phyloP scores from a whole-genome alignment of 768 basidiomycete genomes.

The Auricularia auricula-judae region DNA sequence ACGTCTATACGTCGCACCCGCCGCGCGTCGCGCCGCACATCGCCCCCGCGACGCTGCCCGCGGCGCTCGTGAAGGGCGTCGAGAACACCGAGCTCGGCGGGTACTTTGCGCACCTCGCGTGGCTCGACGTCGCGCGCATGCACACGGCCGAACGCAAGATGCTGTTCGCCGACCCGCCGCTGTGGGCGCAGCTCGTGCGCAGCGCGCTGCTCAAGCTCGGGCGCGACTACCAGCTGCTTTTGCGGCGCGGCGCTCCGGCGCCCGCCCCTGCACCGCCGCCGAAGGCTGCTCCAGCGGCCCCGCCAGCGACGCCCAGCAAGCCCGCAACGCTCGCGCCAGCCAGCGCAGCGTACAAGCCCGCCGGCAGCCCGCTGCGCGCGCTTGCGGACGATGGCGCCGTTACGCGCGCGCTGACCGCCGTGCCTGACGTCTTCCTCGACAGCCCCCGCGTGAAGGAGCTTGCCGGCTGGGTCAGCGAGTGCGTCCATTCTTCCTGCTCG shows the following conservation, averaged over 20 bases:
- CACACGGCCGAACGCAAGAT: conserved; percentile 37
- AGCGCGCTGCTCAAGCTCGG: conserved; percentile 53
- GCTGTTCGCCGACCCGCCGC: conserved; percentile 53
- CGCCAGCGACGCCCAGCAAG: no score
- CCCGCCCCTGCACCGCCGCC: conserved; percentile 15
- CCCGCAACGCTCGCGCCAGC: no score
- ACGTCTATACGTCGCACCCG: conserved; percentile 43
- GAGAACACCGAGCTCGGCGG: background rate
- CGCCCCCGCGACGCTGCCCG: conserved; percentile 40
- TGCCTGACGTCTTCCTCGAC: conserved; percentile 36
- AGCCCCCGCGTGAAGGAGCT: conserved; percentile 21
- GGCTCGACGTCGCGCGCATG: conserved; percentile 42
- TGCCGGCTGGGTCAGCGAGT: conserved; percentile 6
- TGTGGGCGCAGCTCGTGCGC: conserved; percentile 53
- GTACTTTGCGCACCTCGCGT: conserved; percentile 37
- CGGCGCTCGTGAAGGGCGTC: conserved; percentile 1
- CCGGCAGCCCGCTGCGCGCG: conserved; percentile 8
- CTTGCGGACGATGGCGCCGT: conserved; percentile 44
- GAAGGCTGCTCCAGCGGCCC: conserved; percentile 9
- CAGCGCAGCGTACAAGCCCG: no score
- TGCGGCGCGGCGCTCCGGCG: conserved; percentile 28
- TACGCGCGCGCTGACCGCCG: conserved; percentile 27
- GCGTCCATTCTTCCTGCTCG: background rate
- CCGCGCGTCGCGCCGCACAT: conserved; percentile 52
- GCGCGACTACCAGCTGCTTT: conserved; percentile 54